phyloP scores from a whole-genome alignment of 306 rosid species.

The Trifolium pratense region DNA sequence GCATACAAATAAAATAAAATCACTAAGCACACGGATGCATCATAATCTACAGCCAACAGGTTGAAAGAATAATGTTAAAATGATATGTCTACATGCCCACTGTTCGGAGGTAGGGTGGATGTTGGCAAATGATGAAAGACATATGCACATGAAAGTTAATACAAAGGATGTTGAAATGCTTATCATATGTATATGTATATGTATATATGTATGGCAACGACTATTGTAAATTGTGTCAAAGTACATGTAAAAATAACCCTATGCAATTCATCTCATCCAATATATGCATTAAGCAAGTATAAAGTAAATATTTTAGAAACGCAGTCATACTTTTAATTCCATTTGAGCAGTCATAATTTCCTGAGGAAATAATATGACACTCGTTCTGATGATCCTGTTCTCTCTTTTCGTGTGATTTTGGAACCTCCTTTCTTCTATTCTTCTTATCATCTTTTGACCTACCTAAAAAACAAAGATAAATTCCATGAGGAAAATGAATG shows the following conservation, averaged over 20 bases:
- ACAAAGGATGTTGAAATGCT: constrained; percentile 1
- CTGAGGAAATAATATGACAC: constrained; percentile 47
- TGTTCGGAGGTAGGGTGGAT: neutral
- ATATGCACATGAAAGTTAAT: neutral
- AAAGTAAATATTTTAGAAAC: neutral
- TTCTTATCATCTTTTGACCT: constrained; percentile 58
- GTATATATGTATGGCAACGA: neutral
- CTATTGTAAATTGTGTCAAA: constrained; percentile 6
- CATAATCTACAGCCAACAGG: neutral
- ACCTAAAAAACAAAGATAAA: constrained; percentile 48
- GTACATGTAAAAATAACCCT: constrained; percentile 5
- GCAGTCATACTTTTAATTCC: constrained; percentile 60
- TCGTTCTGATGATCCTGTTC: constrained; percentile 38
- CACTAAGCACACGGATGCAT: neutral
- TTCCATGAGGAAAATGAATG: constrained; percentile 20
- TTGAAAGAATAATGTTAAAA: constrained; percentile 10
- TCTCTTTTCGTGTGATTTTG: constrained; percentile 42
- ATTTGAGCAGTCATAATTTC: constrained; percentile 53
- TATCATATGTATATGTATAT: neutral
- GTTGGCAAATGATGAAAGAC: neutral
- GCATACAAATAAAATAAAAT: neutral
- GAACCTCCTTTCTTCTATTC: constrained; percentile 51
- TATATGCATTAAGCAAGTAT: neutral
- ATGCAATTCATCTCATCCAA: neutral
- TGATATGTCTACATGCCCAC: neutral